Evolutionary conservation across 345 rosid genomes (phyloP), one percentile per base, ranked within the genome.

Genomic region (Eucalyptus victrix): DNA sequence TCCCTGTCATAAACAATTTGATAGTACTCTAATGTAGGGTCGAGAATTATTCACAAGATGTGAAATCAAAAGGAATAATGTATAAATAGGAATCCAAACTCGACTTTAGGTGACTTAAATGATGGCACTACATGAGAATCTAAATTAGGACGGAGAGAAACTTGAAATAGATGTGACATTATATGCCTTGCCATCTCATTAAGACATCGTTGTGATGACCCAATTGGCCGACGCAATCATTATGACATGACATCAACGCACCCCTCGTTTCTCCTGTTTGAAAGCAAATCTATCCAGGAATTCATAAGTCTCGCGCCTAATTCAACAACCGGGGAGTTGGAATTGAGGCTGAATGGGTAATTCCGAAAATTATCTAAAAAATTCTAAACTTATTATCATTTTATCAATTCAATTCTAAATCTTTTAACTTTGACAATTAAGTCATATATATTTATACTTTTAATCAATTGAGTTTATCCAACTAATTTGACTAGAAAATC

Each of bases 341-440:
- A 65, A 3, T n/a, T 15, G 5, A 15, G 72, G 34, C 17, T 62
- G n/a, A 62, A 62, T 13, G 17, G 34, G 34, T 28, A 6, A 58
- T 26, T 21, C 58, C 5, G 1, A 53, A 53, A 1, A 53, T 19
- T 53, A 8, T 53, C 11, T 19, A 7, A 53, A 53, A 8, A 3
- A 8, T 3, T 3, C 0, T 19, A 8, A 53, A 19, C 0, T 0
- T 53, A 53, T 53, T 53, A 53, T 19, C 1, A 0, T 53, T 53
- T 53, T 19, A 53, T 21, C 5, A 21, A 53, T 19, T 21, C 10
- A 53, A 21, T 21, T 53, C 1, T 21, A 19, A 53, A 53, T 53
- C 0, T 53, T 53, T 53, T 8, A 53, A 53, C 0, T 53, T 53
- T 21, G 11, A 0, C 11, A 19, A 53, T 19, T 53, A 0, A 53